Evolutionary conservation across 2,329 filamentous ascomycete genomes (phyloP), one percentile per base, ranked within the genome.

Genomic region (Pezicula radicicola): DNA sequence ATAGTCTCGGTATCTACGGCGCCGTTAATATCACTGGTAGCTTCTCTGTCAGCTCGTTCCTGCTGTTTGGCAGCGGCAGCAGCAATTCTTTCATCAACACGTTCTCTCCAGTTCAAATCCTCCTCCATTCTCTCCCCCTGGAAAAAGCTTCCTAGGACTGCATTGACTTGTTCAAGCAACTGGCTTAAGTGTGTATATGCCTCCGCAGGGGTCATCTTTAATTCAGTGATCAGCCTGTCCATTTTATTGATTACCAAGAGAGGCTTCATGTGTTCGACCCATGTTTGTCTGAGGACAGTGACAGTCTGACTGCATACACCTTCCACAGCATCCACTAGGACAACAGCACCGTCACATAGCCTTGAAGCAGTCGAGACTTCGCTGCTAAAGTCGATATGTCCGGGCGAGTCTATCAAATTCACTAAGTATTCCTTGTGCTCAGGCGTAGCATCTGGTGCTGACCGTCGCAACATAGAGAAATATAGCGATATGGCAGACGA

Each of bases 91-190:
- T 95, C 89, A 63, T 99, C 94, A 72, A 97, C 89, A 53, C 83
- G 84, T 72, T 97, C 92, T 60, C 94, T 81, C 94, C 94, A 99
- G 69, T 94, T 89, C 53, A 97, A 77, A 67, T 99, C 93, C 61
- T 97, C 93, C 68, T 97, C 94, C 94, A 99, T 99, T 47, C 94
- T 85, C 71, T 99, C 94, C 49, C 94, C 94, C 63, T 97, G 91
- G 67, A 96, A 97, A 70, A 99, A 99, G 67, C 91, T 96, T 59
- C 94, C 94, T 59, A 99, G 86, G 6, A 99, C 91, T 39, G 94
- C 94, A 67, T 99, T 99, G 46, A 99, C 91, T 68, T 97, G 94
- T 68, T 97, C 94, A 7, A 99, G 72, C 3, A 97, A 79, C 68
- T 92, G 94, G 69, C 80, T 91, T 13, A 99, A 73, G 72, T 99